Percentiles rank a stretch among this genome's conserved stretches.
These are phyloP conservation scores for Cladosporium sp. DNA, from an alignment of 2,329 filamentous ascomycete genomes.

Conservation along the genomic window DNA sequence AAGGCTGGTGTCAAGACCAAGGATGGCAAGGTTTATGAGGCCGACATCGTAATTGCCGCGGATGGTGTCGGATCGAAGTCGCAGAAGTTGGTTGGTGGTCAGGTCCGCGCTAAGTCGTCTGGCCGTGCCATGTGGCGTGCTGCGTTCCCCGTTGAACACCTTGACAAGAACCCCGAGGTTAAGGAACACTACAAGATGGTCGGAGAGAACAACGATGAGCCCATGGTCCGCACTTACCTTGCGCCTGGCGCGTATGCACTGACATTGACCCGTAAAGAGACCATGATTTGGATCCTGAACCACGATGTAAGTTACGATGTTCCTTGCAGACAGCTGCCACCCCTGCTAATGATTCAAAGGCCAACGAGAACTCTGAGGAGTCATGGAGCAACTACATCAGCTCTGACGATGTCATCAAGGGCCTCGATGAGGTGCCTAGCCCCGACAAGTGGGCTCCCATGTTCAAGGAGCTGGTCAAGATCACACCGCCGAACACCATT, in stretches of 20 bases:
- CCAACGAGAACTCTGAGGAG: slow-evolving; percentile 42
- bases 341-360: slow-evolving; percentile 23
- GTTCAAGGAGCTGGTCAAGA: slow-evolving; percentile 43
- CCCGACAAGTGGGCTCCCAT: slow-evolving; percentile 43
- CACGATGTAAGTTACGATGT: slow-evolving; percentile 33
- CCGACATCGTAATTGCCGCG: slow-evolving; percentile 35
- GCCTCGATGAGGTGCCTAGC: slow-evolving; percentile 43
- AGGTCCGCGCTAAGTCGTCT: slow-evolving; percentile 35
- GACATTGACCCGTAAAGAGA: slow-evolving; percentile 43
- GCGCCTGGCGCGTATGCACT: slow-evolving; percentile 42
- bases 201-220: slow-evolving; percentile 32
- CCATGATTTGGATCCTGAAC: slow-evolving; percentile 50
- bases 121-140: slow-evolving; percentile 30
- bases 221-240: slow-evolving; percentile 44
- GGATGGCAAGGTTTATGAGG: slow-evolving; percentile 40
- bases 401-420: slow-evolving; percentile 41
- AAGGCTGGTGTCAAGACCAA: slow-evolving; percentile 31
- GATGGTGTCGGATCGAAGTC: slow-evolving; percentile 42
- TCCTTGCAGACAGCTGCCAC: too few relatives aligned
- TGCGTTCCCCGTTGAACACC: slow-evolving; percentile 37
- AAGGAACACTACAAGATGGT: slow-evolving; percentile 46
- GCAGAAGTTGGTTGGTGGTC: slow-evolving; percentile 42
- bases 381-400: slow-evolving; percentile 47
- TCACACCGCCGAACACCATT: slow-evolving; percentile 43
- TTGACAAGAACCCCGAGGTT: slow-evolving; percentile 44